Percentiles rank a stretch among this genome's conserved stretches.
Evolutionary conservation across 1,139 yeast genomes (phyloP).

Genomic region (Taphrina confusa): DNA sequence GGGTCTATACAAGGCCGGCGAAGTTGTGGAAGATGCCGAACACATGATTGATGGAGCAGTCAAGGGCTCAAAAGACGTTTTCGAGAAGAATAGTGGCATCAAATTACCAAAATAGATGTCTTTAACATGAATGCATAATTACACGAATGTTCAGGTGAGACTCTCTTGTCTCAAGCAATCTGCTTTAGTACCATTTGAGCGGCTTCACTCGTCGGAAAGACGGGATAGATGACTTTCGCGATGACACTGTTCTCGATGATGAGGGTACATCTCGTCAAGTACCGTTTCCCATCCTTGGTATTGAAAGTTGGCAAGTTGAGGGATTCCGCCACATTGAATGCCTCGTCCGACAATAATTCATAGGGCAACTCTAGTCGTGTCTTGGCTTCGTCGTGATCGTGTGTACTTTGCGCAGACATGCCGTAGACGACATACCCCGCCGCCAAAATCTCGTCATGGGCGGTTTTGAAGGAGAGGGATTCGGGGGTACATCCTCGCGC

Average conservation of each 20-base stretch:
- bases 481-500: constrained; percentile 7
- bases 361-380: not conserved
- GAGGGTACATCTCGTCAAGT: not conserved
- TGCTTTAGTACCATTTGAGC: constrained; percentile 3
- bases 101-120: constrained; percentile 25
- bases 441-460: not conserved
- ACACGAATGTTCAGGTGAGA: too few species aligned
- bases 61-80: constrained; percentile 16
- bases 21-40: constrained; percentile 28
- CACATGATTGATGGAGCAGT: constrained; percentile 32
- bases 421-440: not conserved
- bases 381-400: not conserved
- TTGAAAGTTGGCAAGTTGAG: not conserved
- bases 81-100: constrained; percentile 26
- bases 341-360: not conserved
- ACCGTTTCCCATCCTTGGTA: constrained; percentile 5
- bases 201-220: constrained; percentile 1
- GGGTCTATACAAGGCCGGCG: constrained; percentile 22
- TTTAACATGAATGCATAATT: too few species aligned
- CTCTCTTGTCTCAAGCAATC: too few species aligned
- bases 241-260: not conserved
- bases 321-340: not conserved
- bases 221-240: constrained; percentile 5
- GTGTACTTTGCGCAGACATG: constrained; percentile 3
- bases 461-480: not conserved